Evolutionary conservation across 1,284 basidiomycete genomes (phyloP).

Genomic region (Ceratobasidium theobromae): DNA sequence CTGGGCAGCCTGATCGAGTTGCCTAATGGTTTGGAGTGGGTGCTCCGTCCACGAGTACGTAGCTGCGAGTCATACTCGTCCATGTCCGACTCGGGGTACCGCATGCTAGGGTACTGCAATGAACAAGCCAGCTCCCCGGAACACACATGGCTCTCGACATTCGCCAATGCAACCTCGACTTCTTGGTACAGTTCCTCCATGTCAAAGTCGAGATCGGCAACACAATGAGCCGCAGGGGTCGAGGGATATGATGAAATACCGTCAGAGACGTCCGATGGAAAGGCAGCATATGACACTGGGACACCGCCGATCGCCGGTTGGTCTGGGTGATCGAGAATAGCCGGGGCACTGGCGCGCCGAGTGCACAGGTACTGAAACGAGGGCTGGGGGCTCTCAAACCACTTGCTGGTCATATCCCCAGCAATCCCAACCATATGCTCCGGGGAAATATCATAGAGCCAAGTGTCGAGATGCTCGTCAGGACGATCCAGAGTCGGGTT

Average conservation of each 20-base stretch:
- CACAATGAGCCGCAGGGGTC: slow-evolving; percentile 3
- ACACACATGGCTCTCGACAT: not conserved
- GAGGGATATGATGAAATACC: slow-evolving; percentile 23
- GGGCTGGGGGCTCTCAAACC: slow-evolving; percentile 31
- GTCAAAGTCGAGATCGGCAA: slow-evolving; percentile 3
- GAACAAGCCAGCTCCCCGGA: not conserved
- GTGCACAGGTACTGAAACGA: slow-evolving; percentile 23
- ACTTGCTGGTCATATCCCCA: slow-evolving; percentile 15
- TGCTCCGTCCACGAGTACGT: slow-evolving; percentile 18
- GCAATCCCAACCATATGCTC: slow-evolving; percentile 9
- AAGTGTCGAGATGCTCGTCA: slow-evolving; percentile 25
- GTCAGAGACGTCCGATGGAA: slow-evolving; percentile 31
- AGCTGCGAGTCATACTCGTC: slow-evolving; percentile 8
- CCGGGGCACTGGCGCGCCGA: slow-evolving; percentile 29
- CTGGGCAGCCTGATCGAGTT: not conserved
- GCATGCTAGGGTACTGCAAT: slow-evolving; percentile 3
- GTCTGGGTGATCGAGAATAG: slow-evolving; percentile 24
- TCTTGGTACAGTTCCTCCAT: slow-evolving; percentile 25
- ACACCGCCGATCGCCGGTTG: slow-evolving; percentile 26
- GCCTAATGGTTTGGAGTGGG: slow-evolving; percentile 25
- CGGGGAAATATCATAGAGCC: slow-evolving; percentile 15
- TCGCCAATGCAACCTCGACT: slow-evolving; percentile 3
- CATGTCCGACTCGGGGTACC: slow-evolving; percentile 21
- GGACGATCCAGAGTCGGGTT: not conserved
- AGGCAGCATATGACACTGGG: slow-evolving; percentile 22